Percentiles rank a stretch among this genome's conserved stretches.
These are phyloP conservation scores for Nitzschia palea DNA, from an alignment of 108 stramenopile species.

Conservation along the genomic window DNA sequence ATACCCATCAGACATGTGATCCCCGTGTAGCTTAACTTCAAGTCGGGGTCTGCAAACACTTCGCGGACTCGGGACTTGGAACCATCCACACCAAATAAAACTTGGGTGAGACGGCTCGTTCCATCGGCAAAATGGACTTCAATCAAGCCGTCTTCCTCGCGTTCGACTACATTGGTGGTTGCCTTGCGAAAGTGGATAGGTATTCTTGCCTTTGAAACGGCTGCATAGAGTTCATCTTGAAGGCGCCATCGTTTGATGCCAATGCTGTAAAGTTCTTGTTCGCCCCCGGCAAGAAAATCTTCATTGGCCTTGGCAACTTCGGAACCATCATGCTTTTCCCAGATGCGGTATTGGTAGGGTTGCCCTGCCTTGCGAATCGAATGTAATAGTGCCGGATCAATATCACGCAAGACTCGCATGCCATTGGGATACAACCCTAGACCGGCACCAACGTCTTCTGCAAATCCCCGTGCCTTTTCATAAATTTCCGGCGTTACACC, in stretches of 20 bases:
- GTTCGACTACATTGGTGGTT: slow-evolving; percentile 8
- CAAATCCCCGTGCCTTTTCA: slow-evolving; percentile 18
- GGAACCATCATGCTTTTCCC: slow-evolving; percentile 67
- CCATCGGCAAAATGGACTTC: slow-evolving; percentile 24
- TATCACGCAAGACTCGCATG: slow-evolving; percentile 53
- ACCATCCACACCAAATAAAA: slow-evolving; percentile 61
- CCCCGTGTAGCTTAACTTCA: slow-evolving; percentile 39
- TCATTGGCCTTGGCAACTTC: slow-evolving; percentile 58
- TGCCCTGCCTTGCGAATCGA: slow-evolving; percentile 45
- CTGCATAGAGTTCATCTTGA: slow-evolving; percentile 52
- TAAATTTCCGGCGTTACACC: slow-evolving; percentile 29
- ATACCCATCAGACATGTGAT: slow-evolving; percentile 69
- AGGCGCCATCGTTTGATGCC: slow-evolving; percentile 67
- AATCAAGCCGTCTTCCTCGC: slow-evolving; percentile 6
- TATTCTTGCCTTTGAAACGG: slow-evolving; percentile 35
- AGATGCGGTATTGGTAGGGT: slow-evolving; percentile 56
- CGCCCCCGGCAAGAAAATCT: slow-evolving; percentile 35
- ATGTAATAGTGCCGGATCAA: slow-evolving; percentile 31
- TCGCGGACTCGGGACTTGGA: slow-evolving; percentile 20
- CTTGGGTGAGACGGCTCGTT: slow-evolving; percentile 19
- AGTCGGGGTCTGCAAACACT: slow-evolving; percentile 1
- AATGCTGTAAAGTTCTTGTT: slow-evolving; percentile 42
- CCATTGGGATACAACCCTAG: slow-evolving; percentile 76
- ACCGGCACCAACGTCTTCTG: slow-evolving; percentile 51
- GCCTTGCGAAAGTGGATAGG: slow-evolving; percentile 51